Evolutionary conservation across 1,284 basidiomycete genomes (phyloP).

Genomic region (Tilletia horrida): DNA sequence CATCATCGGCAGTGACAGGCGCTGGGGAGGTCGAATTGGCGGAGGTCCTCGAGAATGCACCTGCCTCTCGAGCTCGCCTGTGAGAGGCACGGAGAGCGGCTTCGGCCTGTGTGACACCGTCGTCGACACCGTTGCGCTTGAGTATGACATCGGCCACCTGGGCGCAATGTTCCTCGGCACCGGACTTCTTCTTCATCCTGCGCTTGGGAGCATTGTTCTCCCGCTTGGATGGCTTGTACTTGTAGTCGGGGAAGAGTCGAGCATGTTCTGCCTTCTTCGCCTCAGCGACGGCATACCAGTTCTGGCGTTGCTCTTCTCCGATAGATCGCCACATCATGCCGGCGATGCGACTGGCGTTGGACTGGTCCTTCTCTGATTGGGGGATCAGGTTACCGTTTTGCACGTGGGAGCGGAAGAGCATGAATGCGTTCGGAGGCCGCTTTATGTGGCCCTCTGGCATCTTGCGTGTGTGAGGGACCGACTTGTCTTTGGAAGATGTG

Average conservation of each 20-base stretch:
- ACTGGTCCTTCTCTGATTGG: conserved; percentile 74
- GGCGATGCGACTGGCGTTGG: conserved; percentile 63
- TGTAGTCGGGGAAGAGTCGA: conserved; percentile 43
- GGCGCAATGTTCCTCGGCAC: conserved; percentile 43
- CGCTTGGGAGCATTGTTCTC: conserved; percentile 29
- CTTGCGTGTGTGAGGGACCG: conserved; percentile 34
- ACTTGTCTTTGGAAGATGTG: background rate
- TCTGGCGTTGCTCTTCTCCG: conserved; percentile 32
- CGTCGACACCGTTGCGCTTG: conserved; percentile 37
- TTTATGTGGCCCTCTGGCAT: conserved; percentile 67
- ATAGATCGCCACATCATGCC: conserved; percentile 52
- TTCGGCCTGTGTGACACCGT: background rate
- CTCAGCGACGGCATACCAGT: conserved; percentile 40
- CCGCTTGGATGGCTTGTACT: conserved; percentile 40
- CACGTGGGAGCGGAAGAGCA: conserved; percentile 79
- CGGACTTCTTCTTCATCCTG: conserved; percentile 37
- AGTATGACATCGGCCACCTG: conserved; percentile 47
- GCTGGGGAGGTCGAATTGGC: too few species aligned
- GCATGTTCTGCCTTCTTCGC: conserved; percentile 45
- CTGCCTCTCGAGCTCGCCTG: too few species aligned
- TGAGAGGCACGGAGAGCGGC: background rate
- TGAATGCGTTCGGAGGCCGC: conserved; percentile 88
- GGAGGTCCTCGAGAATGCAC: too few species aligned
- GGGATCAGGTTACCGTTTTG: conserved; percentile 78
- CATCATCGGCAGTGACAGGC: background rate